A percentile compares a stretch with the other conserved stretches of the same genome.
These are phyloP conservation scores for Cyphellophora europaea DNA, from an alignment of 2,329 filamentous ascomycete species.

Conservation along the genomic window DNA sequence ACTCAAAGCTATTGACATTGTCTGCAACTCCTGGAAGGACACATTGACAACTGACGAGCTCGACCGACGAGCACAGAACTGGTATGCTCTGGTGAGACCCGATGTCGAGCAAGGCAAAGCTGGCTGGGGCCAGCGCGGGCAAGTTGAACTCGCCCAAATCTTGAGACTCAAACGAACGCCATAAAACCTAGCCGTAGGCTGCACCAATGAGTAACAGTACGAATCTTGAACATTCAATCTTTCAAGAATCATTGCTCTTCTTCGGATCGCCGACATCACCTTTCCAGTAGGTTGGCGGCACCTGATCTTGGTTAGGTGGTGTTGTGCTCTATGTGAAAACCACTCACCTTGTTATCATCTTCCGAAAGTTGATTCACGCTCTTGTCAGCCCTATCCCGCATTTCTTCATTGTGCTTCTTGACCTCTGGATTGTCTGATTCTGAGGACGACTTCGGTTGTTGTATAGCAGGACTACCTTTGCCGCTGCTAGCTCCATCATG, in stretches of 20 bases:
- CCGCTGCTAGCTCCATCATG: constrained; percentile 4
- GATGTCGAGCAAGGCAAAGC: constrained; percentile 63
- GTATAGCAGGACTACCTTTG: constrained; percentile 11
- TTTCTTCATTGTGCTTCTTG: constrained; percentile 1
- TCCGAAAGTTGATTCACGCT: constrained; percentile 14
- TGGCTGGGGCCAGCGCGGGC: constrained; percentile 77
- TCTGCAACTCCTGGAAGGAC: constrained; percentile 67
- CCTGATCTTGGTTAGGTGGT: background rate
- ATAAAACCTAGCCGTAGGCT: background rate
- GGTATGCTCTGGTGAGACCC: constrained; percentile 70
- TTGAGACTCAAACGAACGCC: constrained; percentile 43
- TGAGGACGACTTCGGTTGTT: constrained; percentile 16
- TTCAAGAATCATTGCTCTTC: background rate
- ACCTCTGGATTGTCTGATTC: constrained; percentile 17
- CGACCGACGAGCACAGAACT: constrained; percentile 67
- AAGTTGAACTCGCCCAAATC: constrained; percentile 57
- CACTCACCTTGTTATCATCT: constrained; percentile 17
- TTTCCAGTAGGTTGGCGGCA: constrained; percentile 1
- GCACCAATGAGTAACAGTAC: background rate
- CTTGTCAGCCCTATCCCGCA: background rate
- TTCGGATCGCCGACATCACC: constrained; percentile 15
- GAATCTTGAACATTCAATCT: background rate
- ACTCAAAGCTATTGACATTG: constrained; percentile 59
- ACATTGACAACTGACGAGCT: constrained; percentile 56
- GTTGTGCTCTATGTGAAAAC: background rate